These are phyloP conservation scores for Oryza brachyantha DNA, from an alignment of 176 grass and related monocot genomes.

Conservation along the genomic window DNA sequence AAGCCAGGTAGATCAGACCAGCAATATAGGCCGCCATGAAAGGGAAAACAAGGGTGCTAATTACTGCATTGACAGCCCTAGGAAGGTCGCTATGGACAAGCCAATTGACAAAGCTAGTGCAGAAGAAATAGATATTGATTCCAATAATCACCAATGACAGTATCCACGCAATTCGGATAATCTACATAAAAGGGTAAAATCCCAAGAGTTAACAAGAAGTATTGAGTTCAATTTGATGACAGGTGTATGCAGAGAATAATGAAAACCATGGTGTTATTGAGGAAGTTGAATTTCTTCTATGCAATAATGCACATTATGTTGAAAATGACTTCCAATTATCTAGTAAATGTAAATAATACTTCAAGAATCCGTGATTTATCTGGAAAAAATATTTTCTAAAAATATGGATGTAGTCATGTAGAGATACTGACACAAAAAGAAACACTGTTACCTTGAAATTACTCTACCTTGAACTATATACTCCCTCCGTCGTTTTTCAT, in stretches of 20 bases:
- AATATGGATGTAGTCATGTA: background rate
- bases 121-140: conserved; percentile 72
- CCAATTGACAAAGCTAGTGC: conserved; percentile 54
- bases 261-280: background rate
- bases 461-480: no score
- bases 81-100: conserved; percentile 51
- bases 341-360: background rate
- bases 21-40: conserved; percentile 63
- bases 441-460: background rate
- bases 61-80: conserved; percentile 37
- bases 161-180: conserved; percentile 58
- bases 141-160: conserved; percentile 49
- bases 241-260: background rate
- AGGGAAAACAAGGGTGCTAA: conserved; percentile 65
- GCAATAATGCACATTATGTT: background rate
- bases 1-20: conserved; percentile 51
- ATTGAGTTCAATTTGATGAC: background rate
- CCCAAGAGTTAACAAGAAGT: background rate
- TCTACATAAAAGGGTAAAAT: conserved; percentile 41
- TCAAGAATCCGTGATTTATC: background rate
- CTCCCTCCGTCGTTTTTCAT: no score
- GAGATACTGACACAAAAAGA: background rate
- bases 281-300: background rate
- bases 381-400: background rate
- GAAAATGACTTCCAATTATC: background rate